These are phyloP conservation scores for Cylindrodendrum hubeiense DNA, from an alignment of 2,329 filamentous ascomycete species.

Conservation along the genomic window DNA sequence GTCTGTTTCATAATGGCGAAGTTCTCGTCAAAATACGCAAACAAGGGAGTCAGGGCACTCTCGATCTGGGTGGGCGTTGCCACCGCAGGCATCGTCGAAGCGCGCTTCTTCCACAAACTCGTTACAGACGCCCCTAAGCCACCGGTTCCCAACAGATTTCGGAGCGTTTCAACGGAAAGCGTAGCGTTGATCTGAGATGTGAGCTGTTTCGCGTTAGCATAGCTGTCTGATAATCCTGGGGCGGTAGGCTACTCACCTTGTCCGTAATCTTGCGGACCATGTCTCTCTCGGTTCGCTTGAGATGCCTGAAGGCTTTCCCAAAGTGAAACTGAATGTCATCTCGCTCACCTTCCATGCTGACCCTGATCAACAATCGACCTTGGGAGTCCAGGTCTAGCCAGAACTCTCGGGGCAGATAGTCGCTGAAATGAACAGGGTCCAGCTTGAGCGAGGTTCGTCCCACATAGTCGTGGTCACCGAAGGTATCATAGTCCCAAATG, in stretches of 20 bases:
- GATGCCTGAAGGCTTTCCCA: constrained; percentile 93
- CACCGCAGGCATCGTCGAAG: constrained; percentile 65
- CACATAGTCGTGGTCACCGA: constrained; percentile 97
- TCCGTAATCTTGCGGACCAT: constrained; percentile 99
- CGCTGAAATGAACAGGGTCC: constrained; percentile 97
- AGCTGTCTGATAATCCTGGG: not conserved
- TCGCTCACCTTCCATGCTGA: constrained; percentile 98
- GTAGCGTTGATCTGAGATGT: constrained; percentile 93
- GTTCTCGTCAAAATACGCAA: constrained; percentile 97
- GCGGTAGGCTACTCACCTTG: constrained; percentile 72
- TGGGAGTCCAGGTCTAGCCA: constrained; percentile 98
- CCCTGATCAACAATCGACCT: constrained; percentile 86
- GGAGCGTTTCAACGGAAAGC: constrained; percentile 85
- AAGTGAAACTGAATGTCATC: constrained; percentile 99
- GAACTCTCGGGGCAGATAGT: constrained; percentile 95
- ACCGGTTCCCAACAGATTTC: constrained; percentile 77
- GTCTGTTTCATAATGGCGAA: constrained; percentile 99
- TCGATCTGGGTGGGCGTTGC: constrained; percentile 81
- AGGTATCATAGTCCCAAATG: constrained; percentile 97
- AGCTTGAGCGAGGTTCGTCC: constrained; percentile 96
- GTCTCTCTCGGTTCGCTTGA: constrained; percentile 96
- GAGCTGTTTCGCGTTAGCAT: constrained; percentile 66
- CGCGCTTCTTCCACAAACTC: constrained; percentile 73
- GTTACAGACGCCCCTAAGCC: constrained; percentile 80
- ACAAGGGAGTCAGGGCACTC: constrained; percentile 84